Conservation (phyloP, 805 yeast genomes). For the Pichia sporocuriosa region DNA sequence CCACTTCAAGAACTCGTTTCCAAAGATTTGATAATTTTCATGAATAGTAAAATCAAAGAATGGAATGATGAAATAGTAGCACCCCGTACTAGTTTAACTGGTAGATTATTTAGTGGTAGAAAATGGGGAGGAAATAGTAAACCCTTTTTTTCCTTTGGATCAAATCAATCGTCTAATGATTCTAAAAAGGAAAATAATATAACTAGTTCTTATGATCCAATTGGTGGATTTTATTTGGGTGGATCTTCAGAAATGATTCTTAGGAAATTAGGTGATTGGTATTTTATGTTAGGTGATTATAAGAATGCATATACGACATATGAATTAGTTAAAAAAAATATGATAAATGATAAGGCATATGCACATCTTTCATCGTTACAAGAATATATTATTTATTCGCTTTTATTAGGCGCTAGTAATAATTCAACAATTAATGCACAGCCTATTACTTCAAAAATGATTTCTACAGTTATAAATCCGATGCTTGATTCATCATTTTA, state of each 20-base stretch:
- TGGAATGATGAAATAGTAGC: constrained; percentile 83
- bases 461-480: constrained; percentile 51
- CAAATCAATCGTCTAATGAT: not conserved
- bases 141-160: constrained; percentile 29
- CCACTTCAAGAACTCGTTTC: constrained; percentile 42
- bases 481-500: constrained; percentile 66
- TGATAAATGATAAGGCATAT: constrained; percentile 74
- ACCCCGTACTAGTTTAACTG: constrained; percentile 71
- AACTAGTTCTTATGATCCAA: constrained; percentile 35
- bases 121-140: constrained; percentile 40
- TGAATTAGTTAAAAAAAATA: constrained; percentile 75
- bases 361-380: constrained; percentile 74
- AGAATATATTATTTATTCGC: constrained; percentile 76
- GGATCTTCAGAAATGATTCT: constrained; percentile 65
- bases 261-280: constrained; percentile 86
- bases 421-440: constrained; percentile 26
- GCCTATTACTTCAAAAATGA: constrained; percentile 35
- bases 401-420: constrained; percentile 48
- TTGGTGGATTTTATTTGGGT: constrained; percentile 53
- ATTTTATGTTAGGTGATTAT: constrained; percentile 85
- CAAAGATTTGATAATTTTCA: constrained; percentile 62
- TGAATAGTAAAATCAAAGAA: constrained; percentile 70
- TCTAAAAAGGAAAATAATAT: constrained; percentile 2
- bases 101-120: constrained; percentile 55
- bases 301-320: constrained; percentile 77